Percentiles rank a stretch among this genome's conserved stretches.
These are phyloP conservation scores for Tricholoma sp. DNA, from an alignment of 768 basidiomycete genomes.

Conservation along the genomic window DNA sequence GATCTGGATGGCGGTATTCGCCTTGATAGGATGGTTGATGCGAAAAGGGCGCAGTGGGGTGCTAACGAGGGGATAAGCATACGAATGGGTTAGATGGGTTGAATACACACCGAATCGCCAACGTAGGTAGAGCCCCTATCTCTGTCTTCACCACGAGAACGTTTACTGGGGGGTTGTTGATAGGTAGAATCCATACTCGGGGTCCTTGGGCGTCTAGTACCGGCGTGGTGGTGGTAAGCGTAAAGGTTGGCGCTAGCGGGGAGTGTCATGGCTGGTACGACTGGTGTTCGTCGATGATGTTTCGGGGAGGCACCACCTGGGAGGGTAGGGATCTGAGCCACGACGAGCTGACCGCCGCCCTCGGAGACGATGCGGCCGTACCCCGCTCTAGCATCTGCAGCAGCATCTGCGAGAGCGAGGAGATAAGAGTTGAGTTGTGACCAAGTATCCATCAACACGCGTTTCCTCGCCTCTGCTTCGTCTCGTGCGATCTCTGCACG, in stretches of 20 bases:
- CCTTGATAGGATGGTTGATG: neutral
- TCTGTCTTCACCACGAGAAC: slow-evolving; percentile 23
- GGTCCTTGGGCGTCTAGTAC: slow-evolving; percentile 26
- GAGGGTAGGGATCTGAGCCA: slow-evolving; percentile 13
- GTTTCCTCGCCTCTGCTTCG: slow-evolving; percentile 45
- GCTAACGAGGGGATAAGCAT: too few relatives aligned
- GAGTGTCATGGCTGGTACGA: too few relatives aligned
- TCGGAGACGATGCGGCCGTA: slow-evolving; percentile 41
- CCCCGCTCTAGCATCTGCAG: slow-evolving; percentile 43
- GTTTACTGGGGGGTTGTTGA: slow-evolving; percentile 47
- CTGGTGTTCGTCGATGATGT: too few relatives aligned
- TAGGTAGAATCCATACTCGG: slow-evolving; percentile 33
- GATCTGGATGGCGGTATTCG: neutral
- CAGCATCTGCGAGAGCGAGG: slow-evolving; percentile 36
- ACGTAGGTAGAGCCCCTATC: neutral
- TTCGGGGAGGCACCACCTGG: too few relatives aligned
- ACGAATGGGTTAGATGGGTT: too few relatives aligned
- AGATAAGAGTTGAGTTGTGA: slow-evolving; percentile 45
- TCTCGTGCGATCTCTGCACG: slow-evolving; percentile 50
- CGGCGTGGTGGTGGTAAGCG: neutral
- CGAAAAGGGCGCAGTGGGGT: neutral
- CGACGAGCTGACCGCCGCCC: slow-evolving; percentile 38
- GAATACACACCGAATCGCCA: neutral
- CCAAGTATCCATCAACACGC: slow-evolving; percentile 45
- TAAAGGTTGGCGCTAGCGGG: neutral